Evolutionary conservation across 1,139 yeast species (phyloP), one percentile per base, ranked within the genome.

Genomic region (Pichia kudriavzevii): DNA sequence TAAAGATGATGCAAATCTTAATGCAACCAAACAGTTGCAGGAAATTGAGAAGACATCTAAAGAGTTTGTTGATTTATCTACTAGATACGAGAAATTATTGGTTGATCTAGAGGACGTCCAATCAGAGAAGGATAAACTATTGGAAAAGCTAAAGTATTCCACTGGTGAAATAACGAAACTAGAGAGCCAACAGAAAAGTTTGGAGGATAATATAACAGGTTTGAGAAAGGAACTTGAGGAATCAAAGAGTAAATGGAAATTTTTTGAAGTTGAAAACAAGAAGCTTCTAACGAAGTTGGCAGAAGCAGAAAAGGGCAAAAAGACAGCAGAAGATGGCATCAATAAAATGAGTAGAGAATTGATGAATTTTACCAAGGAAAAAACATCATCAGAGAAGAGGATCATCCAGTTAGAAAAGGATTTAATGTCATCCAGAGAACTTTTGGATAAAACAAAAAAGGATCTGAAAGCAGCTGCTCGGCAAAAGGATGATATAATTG

Each of bases 311-410:
- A 58, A 59, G 22, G 74, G 72, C 8, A 82, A 80, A 48, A 66
- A 68, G 19, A 80, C 75, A 44, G 83, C 91, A 1, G 96, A 88
- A 49, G 79, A 75, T 42, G 96, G 95, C 5, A 79, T 88, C 38
- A 88, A 85, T 53, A 85, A 85, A 48, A 84, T 88, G 95, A 81
- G 80, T 40, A 66, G 91, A 30, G 96, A 87, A 45, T 62, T 88
- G 25, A 73, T 85, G 54, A 72, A 71, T 28, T 60, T 85, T 28
- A 69, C 76, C 1, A 74, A 74, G 40, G 76, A 75, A 23, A 78
- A 78, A 41, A 72, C 68, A 2, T 70, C 69, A 1, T 49, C 68
- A 2, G 80, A 75, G 32, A 63, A 63, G 29, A 61, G 60, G 11
- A 55, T 71, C 45, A 66, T 56, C 42, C 53, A 40, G 39, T 54